Conservation (phyloP, 495 filamentous ascomycete genomes). For the Penicillium roqueforti region DNA sequence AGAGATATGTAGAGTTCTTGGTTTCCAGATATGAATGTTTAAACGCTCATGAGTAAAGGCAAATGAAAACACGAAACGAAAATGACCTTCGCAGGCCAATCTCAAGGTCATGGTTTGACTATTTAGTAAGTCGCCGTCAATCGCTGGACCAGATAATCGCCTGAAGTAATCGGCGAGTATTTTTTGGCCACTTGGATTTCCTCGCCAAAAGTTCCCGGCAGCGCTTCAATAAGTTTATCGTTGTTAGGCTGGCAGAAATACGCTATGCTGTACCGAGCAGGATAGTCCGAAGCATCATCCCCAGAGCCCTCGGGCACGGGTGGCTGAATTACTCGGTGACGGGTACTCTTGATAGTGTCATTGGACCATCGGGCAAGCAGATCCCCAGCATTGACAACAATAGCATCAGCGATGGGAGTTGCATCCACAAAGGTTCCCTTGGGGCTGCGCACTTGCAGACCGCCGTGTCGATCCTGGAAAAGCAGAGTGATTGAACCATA, state of each 20-base stretch:
- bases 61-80: neutral
- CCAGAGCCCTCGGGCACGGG: conserved; percentile 33
- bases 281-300: conserved; percentile 28
- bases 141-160: conserved; percentile 78
- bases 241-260: conserved; percentile 95
- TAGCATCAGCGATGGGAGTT: conserved; percentile 73
- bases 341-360: conserved; percentile 80
- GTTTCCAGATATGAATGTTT: neutral
- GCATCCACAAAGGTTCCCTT: conserved; percentile 77
- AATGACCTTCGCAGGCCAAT: neutral
- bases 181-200: conserved; percentile 62
- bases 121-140: conserved; percentile 64
- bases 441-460: conserved; percentile 77
- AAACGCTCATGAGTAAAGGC: neutral
- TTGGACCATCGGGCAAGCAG: conserved; percentile 87
- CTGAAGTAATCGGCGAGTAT: conserved; percentile 72
- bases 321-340: conserved; percentile 87
- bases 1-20: neutral
- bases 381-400: conserved; percentile 91
- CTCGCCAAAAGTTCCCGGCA: conserved; percentile 77
- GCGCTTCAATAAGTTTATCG: conserved; percentile 70
- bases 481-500: conserved; percentile 86
- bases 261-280: conserved; percentile 49
- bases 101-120: neutral
- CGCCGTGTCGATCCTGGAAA: conserved; percentile 82